phyloP scores from a whole-genome alignment of 2,329 filamentous ascomycete species.

The Paracoccidioides lutzii region DNA sequence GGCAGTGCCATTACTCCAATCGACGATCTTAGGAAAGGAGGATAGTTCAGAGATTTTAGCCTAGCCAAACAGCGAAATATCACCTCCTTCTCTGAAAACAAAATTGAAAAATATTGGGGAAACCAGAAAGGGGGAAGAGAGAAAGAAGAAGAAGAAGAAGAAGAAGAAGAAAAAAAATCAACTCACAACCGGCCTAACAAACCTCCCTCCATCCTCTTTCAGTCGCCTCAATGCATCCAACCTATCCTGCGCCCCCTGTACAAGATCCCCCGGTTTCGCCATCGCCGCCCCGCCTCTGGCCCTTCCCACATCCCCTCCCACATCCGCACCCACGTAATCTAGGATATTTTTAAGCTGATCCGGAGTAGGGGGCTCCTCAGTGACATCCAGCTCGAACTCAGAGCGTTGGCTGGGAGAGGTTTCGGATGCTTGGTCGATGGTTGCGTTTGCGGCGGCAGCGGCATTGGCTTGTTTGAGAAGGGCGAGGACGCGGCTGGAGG shows the following conservation, averaged over 20 bases:
- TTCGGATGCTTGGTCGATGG: conserved; percentile 61
- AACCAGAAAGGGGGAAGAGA: too few relatives aligned
- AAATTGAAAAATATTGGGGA: too few relatives aligned
- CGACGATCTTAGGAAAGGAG: conserved; percentile 46
- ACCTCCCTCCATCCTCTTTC: conserved; percentile 45
- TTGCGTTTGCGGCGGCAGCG: conserved; percentile 53
- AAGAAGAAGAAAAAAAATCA: conserved; percentile 2
- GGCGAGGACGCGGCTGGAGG: conserved; percentile 59
- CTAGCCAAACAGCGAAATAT: too few relatives aligned
- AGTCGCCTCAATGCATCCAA: conserved; percentile 70
- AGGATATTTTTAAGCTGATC: conserved; percentile 76
- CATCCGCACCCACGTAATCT: conserved; percentile 58
- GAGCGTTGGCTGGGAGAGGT: conserved; percentile 44
- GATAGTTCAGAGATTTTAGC: too few relatives aligned
- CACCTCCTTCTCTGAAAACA: too few relatives aligned
- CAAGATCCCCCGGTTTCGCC: conserved; percentile 48
- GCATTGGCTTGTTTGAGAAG: conserved; percentile 71
- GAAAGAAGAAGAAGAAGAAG: conserved; percentile 1
- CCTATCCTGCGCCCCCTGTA: conserved; percentile 60
- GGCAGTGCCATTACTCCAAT: conserved; percentile 87
- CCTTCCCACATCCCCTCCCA: conserved; percentile 48
- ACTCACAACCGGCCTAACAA: conserved; percentile 66
- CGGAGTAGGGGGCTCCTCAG: conserved; percentile 63
- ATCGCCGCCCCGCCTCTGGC: conserved; percentile 38
- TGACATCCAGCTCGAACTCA: conserved; percentile 78